A percentile compares a stretch with the other conserved stretches of the same genome.
phyloP scores from a whole-genome alignment of 75 land plant species.

The Pseudotsuga menziesii region DNA sequence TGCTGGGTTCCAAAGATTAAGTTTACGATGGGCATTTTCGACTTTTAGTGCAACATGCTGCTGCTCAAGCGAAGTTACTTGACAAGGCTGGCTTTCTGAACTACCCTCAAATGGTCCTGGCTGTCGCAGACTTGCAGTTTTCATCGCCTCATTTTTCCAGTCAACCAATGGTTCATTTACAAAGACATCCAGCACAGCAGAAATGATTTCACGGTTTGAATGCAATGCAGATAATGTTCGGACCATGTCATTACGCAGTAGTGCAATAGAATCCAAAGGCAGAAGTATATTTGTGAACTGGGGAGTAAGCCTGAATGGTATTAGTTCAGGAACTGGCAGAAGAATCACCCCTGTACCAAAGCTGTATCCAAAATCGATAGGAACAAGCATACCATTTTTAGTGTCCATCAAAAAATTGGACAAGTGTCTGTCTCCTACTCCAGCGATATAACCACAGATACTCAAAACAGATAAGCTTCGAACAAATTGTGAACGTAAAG shows the following conservation, averaged over 20 bases:
- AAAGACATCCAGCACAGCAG: constrained; percentile 50
- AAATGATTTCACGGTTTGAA: constrained; percentile 30
- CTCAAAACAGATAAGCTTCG: constrained; percentile 44
- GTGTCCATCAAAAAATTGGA: constrained; percentile 42
- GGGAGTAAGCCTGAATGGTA: constrained; percentile 43
- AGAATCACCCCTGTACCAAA: constrained; percentile 54
- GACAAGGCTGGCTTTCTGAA: constrained; percentile 6
- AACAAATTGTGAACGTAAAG: constrained; percentile 38
- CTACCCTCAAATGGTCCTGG: constrained; percentile 10
- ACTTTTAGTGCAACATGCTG: constrained; percentile 48
- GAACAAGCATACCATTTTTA: constrained; percentile 35
- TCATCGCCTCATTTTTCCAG: constrained; percentile 52
- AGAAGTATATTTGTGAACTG: constrained; percentile 42
- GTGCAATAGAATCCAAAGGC: constrained; percentile 41
- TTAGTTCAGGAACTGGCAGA: constrained; percentile 50
- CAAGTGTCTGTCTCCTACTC: constrained; percentile 50
- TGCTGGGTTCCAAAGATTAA: constrained; percentile 53
- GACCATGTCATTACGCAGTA: constrained; percentile 45
- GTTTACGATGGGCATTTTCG: constrained; percentile 42
- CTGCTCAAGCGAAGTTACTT: constrained; percentile 23
- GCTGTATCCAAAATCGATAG: constrained; percentile 59
- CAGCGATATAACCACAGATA: constrained; percentile 53
- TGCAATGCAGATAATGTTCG: constrained; percentile 37
- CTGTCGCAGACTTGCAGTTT: constrained; percentile 17
- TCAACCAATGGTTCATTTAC: constrained; percentile 55